A percentile compares a stretch with the other conserved stretches of the same genome.
Conservation (phyloP, 345 rosid species). For the Iberis pinnata region DNA sequence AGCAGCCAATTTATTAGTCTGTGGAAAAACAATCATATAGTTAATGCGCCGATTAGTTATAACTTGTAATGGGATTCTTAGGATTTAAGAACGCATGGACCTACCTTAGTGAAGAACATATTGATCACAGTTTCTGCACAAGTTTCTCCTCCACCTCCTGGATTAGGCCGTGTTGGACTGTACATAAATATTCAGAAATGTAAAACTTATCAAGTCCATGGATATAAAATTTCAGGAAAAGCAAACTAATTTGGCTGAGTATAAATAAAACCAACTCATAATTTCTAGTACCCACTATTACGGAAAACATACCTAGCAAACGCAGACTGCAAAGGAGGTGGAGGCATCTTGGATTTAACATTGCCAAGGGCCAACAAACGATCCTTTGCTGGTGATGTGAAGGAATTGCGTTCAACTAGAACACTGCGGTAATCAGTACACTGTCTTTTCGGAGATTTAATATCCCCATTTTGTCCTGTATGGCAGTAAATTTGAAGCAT, state of each 20-base stretch:
- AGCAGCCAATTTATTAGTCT: constrained; percentile 61
- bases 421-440: constrained; percentile 72
- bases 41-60: neutral
- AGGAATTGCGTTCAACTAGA: constrained; percentile 74
- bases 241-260: neutral
- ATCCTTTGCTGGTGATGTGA: constrained; percentile 76
- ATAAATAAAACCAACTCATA: neutral
- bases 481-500: constrained; percentile 17
- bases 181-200: constrained; percentile 11
- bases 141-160: constrained; percentile 97
- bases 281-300: constrained; percentile 13
- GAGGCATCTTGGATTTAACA: constrained; percentile 52
- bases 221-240: constrained; percentile 5
- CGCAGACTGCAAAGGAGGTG: constrained; percentile 74
- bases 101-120: constrained; percentile 82
- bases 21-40: neutral
- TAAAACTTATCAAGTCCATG: constrained; percentile 7
- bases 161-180: constrained; percentile 93
- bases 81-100: constrained; percentile 7
- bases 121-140: constrained; percentile 92
- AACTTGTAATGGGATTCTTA: neutral
- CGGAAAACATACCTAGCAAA: constrained; percentile 57
- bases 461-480: constrained; percentile 84
- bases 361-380: constrained; percentile 53
- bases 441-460: constrained; percentile 60